Base-by-base conservation (phyloP, 768 basidiomycete species). In the Boletus rufocinnamomeus region DNA sequence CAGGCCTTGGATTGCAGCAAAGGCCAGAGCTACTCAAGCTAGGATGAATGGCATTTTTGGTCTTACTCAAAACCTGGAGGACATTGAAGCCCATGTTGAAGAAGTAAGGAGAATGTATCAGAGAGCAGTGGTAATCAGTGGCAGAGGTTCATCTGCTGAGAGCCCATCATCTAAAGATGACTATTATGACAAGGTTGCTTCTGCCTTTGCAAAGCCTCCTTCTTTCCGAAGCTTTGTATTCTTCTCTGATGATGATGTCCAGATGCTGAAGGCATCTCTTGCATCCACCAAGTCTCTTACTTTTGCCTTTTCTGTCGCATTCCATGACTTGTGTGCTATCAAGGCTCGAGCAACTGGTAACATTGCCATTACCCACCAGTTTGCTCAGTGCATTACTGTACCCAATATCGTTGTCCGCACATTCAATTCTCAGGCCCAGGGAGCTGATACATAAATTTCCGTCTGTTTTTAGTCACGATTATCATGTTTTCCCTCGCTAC, bases 231-330 rank as follows among this genome's bases (percentile, higher is more conserved):
- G 37, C 5, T 64, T 65, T 40, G 21, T 54, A 1, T 50, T 66
- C 7, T 69, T 66, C 21, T 64, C 63, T 45, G 50, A 74, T 23
- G 74, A 79, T 8, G 71, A 80, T 49, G 63, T 86, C 6, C 50
- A 60, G 45, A 50, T 2, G 3, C 41, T 75, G 25, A 85, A 84
- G 63, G 85, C 86, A 0, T 87, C 87, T 0, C 84, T 76, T 41
- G 86, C 88, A 0, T 82, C 82, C 54, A 35, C 6, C 0, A 52
- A 62, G n/a, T 60, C 60, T 1, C 32, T 61, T 9, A 54, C 10
- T 0, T 86, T 88, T 54, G 85, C 72, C 0, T 86, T 86, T 63
- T 61, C 63, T 0, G 78, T 88, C 34, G 86, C 87, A 0, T 87
- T 84, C 61, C 63, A 60, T 17, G 74, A 76, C 1, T 62, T 88